A percentile compares a stretch with the other conserved stretches of the same genome.
These are phyloP conservation scores for Penicillium occitanis DNA, from an alignment of 2,329 filamentous ascomycete genomes.

Conservation along the genomic window DNA sequence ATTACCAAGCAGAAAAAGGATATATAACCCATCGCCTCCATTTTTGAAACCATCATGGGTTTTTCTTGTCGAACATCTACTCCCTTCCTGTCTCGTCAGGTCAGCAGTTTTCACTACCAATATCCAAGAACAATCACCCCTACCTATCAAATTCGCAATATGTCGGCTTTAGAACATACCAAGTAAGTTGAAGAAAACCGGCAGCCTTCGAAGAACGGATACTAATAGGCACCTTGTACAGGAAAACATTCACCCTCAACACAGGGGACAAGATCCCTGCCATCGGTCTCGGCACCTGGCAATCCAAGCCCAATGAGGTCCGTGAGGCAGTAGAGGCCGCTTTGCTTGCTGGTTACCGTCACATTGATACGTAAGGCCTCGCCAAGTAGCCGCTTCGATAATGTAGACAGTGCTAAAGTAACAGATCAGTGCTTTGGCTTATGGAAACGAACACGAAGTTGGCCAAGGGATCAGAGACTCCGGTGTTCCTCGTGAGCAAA, in stretches of 20 bases:
- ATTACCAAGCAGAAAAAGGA: not conserved
- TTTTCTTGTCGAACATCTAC: not conserved
- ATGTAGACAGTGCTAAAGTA: slow-evolving; percentile 4
- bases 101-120: slow-evolving; percentile 1
- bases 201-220: not conserved
- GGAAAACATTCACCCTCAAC: slow-evolving; percentile 49
- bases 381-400: not conserved
- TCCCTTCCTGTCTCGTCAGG: not conserved
- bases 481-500: slow-evolving; percentile 63
- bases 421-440: slow-evolving; percentile 43
- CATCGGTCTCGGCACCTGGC: slow-evolving; percentile 57
- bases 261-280: slow-evolving; percentile 52
- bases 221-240: slow-evolving; percentile 20
- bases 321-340: slow-evolving; percentile 50
- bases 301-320: slow-evolving; percentile 55
- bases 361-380: slow-evolving; percentile 53
- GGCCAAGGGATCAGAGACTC: slow-evolving; percentile 66
- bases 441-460: slow-evolving; percentile 67
- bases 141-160: slow-evolving; percentile 24
- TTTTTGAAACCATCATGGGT: not conserved
- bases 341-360: slow-evolving; percentile 54
- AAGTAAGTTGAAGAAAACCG: slow-evolving; percentile 27
- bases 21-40: not conserved
- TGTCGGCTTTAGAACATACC: slow-evolving; percentile 32
- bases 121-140: not conserved